A percentile compares a stretch with the other conserved stretches of the same genome.
Evolutionary conservation across 2,329 filamentous ascomycete species (phyloP).

Genomic region (Setomelanomma holmii): DNA sequence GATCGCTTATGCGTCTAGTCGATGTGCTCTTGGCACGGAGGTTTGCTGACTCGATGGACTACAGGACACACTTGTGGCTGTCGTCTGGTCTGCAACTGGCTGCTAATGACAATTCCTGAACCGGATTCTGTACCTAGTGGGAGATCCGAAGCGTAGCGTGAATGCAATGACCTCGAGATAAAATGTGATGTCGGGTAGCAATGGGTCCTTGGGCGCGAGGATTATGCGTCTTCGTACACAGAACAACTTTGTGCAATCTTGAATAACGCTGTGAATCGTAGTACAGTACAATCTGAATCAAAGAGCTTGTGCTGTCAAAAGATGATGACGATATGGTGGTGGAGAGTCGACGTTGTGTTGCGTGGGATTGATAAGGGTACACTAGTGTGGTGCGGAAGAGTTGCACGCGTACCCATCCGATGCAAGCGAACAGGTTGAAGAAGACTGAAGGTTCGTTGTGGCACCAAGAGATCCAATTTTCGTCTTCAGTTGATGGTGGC

Average conservation of each 20-base stretch:
- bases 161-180: conserved; percentile 23
- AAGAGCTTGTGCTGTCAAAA: background rate
- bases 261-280: background rate
- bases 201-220: conserved; percentile 20
- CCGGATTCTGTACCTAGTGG: conserved; percentile 23
- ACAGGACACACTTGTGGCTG: conserved; percentile 23
- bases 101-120: conserved; percentile 17
- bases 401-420: conserved; percentile 18
- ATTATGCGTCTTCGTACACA: background rate
- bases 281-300: background rate
- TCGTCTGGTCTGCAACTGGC: conserved; percentile 14
- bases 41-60: conserved; percentile 19
- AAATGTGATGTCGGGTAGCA: conserved; percentile 22
- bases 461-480: conserved; percentile 31
- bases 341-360: conserved; percentile 5
- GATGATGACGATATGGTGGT: conserved; percentile 4
- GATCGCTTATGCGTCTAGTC: conserved; percentile 3
- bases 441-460: conserved; percentile 19
- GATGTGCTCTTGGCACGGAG: conserved; percentile 19
- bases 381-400: conserved; percentile 5
- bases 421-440: conserved; percentile 13
- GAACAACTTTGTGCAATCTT: background rate
- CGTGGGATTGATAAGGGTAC: conserved; percentile 14
- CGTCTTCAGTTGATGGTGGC: conserved; percentile 29
- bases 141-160: conserved; percentile 21